phyloP scores from a whole-genome alignment of 2,329 filamentous ascomycete species.

The Trichoderma asperellum region DNA sequence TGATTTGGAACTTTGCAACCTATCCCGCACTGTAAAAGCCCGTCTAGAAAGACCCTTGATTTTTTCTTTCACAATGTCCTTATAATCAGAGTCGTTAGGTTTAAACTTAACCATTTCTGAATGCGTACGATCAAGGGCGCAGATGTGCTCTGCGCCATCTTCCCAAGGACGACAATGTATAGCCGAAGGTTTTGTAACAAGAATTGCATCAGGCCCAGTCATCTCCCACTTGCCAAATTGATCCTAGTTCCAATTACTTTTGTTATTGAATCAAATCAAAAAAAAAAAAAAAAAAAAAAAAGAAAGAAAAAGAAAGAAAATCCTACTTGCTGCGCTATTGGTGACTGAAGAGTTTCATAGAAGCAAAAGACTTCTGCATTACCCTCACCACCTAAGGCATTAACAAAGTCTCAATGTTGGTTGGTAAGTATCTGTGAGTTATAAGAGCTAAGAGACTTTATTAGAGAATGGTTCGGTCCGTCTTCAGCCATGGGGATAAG shows the following conservation, averaged over 20 bases:
- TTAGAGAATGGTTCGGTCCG: conserved; percentile 26
- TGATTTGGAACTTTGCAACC: not conserved
- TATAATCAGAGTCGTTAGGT: conserved; percentile 28
- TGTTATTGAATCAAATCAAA: no score
- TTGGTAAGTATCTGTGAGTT: conserved; percentile 24
- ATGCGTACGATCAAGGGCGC: conserved; percentile 30
- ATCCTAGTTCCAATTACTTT: conserved; percentile 25
- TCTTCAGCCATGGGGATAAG: conserved; percentile 28
- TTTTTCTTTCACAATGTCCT: not conserved
- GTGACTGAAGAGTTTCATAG: conserved; percentile 36
- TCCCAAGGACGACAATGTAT: conserved; percentile 36
- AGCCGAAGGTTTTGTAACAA: conserved; percentile 36
- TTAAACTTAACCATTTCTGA: conserved; percentile 37
- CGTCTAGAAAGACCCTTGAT: conserved; percentile 24
- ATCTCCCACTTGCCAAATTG: conserved; percentile 33
- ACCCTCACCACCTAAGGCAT: conserved; percentile 27
- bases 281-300: no score
- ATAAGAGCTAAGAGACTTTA: conserved; percentile 23
- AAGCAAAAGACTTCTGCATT: conserved; percentile 35
- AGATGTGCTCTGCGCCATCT: conserved; percentile 32
- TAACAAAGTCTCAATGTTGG: conserved; percentile 25
- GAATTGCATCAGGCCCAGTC: conserved; percentile 31
- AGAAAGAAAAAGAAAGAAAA: no score
- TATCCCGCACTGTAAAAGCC: not conserved
- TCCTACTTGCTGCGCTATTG: conserved; percentile 34